Evolutionary conservation across 257 asterid species (phyloP), one percentile per base, ranked within the genome.

Genomic region (Fraxinus americana): DNA sequence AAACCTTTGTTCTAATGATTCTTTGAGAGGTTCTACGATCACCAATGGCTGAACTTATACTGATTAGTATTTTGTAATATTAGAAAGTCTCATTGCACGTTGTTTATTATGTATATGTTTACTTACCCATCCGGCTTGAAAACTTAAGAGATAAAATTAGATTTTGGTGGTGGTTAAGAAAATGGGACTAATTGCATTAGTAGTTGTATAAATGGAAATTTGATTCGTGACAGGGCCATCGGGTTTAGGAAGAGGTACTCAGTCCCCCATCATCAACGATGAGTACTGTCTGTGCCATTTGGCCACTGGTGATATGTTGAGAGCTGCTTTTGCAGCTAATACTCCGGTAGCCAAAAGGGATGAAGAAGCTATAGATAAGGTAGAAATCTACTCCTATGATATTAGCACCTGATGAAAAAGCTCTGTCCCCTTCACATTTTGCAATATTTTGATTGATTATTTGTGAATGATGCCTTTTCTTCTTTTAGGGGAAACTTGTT

Each of bases 261-360:
- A 95, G 72, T 95, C 98, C 29, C 98, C 99, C 25, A 71, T 92
- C 71, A 87, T 92, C 50, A 95, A 92, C 85, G 99, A 95, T 36
- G 99, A 92, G 48, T 92, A 77, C 59, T 92, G 99, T 80, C 78
- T 95, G 54, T 95, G 99, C 83, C 99, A 92, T 86, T 82, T 95
- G 82, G 99, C 99, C 48, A 95, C 97, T n/a, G 99, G 99, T 16
- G 98, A 95, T 85, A 92, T 90, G 99, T 90, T 95, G 78, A 88
- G 98, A 83, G 97, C 97, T 85, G 98, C 96, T 81, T 97, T 95
- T 86, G 87, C 96, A 74, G 97, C 97, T 76, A 91, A 95, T 88
- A 92, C 97, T 70, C 96, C 94, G 39, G 96, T 95, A 4, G 99
- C 98, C 32, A 34, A 91, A 27, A 89, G 91, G 85, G 98, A 98